Evolutionary conservation across 495 filamentous ascomycete genomes (phyloP).

Genomic region (Aspergillus nidulans): DNA sequence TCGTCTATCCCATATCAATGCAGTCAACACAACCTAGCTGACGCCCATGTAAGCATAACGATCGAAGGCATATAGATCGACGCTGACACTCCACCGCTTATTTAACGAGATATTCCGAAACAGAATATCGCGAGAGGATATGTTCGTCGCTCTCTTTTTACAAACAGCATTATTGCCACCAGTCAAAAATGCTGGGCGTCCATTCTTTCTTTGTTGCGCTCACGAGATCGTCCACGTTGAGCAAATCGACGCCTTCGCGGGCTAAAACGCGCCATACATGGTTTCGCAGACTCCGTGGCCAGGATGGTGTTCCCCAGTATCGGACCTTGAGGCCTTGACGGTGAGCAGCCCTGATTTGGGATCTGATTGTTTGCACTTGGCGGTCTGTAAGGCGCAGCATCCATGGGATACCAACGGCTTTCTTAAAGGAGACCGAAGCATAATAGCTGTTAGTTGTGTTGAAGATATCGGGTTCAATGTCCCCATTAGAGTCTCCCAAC

Average conservation of each 20-base stretch:
- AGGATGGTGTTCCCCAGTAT: slow-evolving; percentile 76
- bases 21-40: background rate
- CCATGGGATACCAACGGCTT: slow-evolving; percentile 40
- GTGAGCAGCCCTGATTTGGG: slow-evolving; percentile 66
- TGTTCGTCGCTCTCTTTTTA: background rate
- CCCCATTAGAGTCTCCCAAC: slow-evolving; percentile 28
- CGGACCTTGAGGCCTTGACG: slow-evolving; percentile 63
- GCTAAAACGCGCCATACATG: slow-evolving; percentile 70
- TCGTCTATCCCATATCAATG: background rate
- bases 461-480: slow-evolving; percentile 38
- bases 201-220: slow-evolving; percentile 46
- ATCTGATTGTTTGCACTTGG: slow-evolving; percentile 58
- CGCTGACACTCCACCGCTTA: background rate
- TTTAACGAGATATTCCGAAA: background rate
- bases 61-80: background rate
- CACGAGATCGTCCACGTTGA: slow-evolving; percentile 76
- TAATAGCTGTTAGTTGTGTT: slow-evolving; percentile 45
- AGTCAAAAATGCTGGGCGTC: slow-evolving; percentile 36
- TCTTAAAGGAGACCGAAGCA: slow-evolving; percentile 42
- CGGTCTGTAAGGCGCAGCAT: slow-evolving; percentile 33
- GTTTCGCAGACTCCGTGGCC: slow-evolving; percentile 71
- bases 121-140: background rate
- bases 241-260: slow-evolving; percentile 65
- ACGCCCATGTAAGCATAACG: background rate
- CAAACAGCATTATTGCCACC: slow-evolving; percentile 24